Percentiles rank a stretch among this genome's conserved stretches.
Conservation (phyloP, 768 basidiomycete species). For the Podaxis sp. region DNA sequence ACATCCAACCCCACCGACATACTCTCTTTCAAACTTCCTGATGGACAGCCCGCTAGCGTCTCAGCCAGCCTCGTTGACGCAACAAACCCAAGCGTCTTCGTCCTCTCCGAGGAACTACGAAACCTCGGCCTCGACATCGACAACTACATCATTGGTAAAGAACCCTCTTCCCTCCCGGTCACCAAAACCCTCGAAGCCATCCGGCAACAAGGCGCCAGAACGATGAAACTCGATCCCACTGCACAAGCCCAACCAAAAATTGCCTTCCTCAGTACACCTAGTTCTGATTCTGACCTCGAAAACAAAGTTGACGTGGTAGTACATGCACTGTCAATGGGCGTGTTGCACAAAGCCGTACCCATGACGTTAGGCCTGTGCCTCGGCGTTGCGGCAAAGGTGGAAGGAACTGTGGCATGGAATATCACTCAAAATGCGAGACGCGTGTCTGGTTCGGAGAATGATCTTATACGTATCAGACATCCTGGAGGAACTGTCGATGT, state of each 20-base stretch:
- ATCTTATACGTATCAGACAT: constrained; percentile 54
- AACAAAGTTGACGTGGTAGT: constrained; percentile 47
- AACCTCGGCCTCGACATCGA: constrained; percentile 30
- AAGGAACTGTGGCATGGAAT: constrained; percentile 54
- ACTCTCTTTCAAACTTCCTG: constrained; percentile 30
- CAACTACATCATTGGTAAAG: constrained; percentile 32
- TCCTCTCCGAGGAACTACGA: constrained; percentile 42
- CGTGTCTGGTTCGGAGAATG: constrained; percentile 17
- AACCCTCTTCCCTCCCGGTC: constrained; percentile 23
- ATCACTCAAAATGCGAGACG: constrained; percentile 35
- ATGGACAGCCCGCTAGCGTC: constrained; percentile 18
- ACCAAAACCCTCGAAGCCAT: constrained; percentile 46
- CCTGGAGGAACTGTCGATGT: constrained; percentile 70
- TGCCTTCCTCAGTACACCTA: constrained; percentile 46
- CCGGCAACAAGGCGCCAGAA: constrained; percentile 50
- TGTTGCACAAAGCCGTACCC: constrained; percentile 66
- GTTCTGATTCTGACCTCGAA: constrained; percentile 17
- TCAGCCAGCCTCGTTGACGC: constrained; percentile 64
- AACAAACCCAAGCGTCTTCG: constrained; percentile 73
- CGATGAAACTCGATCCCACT: constrained; percentile 63
- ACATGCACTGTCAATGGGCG: constrained; percentile 69
- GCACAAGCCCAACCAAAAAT: constrained; percentile 73
- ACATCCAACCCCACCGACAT: constrained; percentile 48
- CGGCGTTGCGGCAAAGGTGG: constrained; percentile 57
- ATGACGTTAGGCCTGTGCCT: constrained; percentile 73